A percentile compares a stretch with the other conserved stretches of the same genome.
Evolutionary conservation across 768 basidiomycete genomes (phyloP).

Genomic region (Serendipita vermifera): DNA sequence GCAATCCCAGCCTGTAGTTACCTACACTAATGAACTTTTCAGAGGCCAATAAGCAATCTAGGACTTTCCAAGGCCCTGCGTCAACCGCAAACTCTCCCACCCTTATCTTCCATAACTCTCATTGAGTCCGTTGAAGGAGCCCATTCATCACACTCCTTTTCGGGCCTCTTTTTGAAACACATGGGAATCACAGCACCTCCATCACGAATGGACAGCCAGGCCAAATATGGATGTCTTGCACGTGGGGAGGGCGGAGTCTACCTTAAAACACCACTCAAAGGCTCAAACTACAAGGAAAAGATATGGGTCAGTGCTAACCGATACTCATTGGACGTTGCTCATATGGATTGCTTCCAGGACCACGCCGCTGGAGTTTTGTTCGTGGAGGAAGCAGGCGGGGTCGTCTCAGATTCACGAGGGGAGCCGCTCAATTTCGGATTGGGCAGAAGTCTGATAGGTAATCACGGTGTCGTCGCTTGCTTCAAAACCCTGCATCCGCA

Average conservation of each 20-base stretch:
- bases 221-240: slow-evolving; percentile 80
- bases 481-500: slow-evolving; percentile 53
- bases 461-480: slow-evolving; percentile 78
- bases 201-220: slow-evolving; percentile 88
- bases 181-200: slow-evolving; percentile 54
- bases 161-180: slow-evolving; percentile 51
- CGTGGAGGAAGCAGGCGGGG: slow-evolving; percentile 77
- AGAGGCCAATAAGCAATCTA: slow-evolving; percentile 6
- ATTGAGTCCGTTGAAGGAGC: slow-evolving; percentile 88
- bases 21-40: slow-evolving; percentile 9
- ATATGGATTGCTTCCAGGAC: slow-evolving; percentile 38
- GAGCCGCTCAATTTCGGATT: slow-evolving; percentile 69
- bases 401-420: slow-evolving; percentile 74
- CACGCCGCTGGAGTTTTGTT: slow-evolving; percentile 81
- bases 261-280: slow-evolving; percentile 57
- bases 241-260: slow-evolving; percentile 79
- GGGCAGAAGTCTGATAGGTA: slow-evolving; percentile 73
- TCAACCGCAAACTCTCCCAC: slow-evolving; percentile 36
- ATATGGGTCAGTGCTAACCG: slow-evolving; percentile 59
- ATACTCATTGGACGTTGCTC: background rate
- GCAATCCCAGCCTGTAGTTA: no score
- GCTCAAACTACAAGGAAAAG: slow-evolving; percentile 74
- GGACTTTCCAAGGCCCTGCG: background rate
- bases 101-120: slow-evolving; percentile 43
- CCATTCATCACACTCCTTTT: slow-evolving; percentile 83